These are phyloP conservation scores for Erodium texanum DNA, from an alignment of 441 rosid species.

Conservation along the genomic window DNA sequence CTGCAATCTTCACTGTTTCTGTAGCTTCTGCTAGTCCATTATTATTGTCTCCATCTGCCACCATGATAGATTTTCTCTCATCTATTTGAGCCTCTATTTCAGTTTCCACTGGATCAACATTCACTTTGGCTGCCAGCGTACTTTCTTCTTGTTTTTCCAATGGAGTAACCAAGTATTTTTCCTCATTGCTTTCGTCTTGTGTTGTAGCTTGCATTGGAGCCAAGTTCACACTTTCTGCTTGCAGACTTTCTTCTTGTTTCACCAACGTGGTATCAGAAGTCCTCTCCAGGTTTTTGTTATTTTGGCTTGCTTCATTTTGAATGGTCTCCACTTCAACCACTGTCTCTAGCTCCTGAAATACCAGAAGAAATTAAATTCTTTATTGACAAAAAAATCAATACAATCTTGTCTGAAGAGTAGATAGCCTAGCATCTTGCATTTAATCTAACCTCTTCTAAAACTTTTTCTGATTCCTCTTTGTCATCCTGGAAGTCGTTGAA, in stretches of 20 bases:
- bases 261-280: not conserved
- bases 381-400: constrained; percentile 9
- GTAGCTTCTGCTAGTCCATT: not conserved
- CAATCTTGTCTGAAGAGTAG: not conserved
- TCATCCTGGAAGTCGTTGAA: constrained; percentile 13
- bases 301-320: constrained; percentile 6
- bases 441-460: constrained; percentile 12
- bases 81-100: not conserved
- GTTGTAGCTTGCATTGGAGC: not conserved
- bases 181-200: constrained; percentile 4
- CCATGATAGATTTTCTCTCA: not conserved
- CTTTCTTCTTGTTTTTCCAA: constrained; percentile 3
- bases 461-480: constrained; percentile 8
- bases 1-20: not conserved
- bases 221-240: not conserved
- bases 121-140: not conserved
- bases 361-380: constrained; percentile 8
- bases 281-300: constrained; percentile 12
- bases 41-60: not conserved
- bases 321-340: constrained; percentile 12
- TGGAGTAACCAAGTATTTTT: not conserved
- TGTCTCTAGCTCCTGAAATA: constrained; percentile 16
- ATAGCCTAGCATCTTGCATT: not conserved
- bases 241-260: constrained; percentile 6
- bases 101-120: not conserved